These are phyloP conservation scores for Scheffersomyces spartinae DNA, from an alignment of 805 yeast genomes.

Conservation along the genomic window DNA sequence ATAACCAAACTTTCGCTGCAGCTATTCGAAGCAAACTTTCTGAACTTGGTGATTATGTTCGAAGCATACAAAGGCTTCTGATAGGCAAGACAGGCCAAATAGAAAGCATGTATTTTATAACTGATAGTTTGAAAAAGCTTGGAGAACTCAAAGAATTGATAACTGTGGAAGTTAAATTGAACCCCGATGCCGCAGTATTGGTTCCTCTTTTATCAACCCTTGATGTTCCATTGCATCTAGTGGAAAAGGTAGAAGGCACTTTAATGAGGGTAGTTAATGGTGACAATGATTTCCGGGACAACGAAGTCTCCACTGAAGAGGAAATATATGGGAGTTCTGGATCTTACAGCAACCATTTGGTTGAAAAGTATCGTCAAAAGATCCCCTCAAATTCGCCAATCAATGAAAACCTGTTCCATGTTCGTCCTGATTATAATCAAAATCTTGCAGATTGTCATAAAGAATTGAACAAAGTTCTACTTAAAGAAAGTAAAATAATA, in stretches of 20 bases:
- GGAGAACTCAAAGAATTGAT: conserved; percentile 12
- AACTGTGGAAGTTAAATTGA: conserved; percentile 7
- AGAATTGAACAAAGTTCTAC: conserved; percentile 4
- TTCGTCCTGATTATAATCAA: conserved; percentile 4
- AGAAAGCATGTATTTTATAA: conserved; percentile 15
- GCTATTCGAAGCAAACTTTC: conserved; percentile 24
- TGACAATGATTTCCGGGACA: neutral
- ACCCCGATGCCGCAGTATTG: conserved; percentile 13
- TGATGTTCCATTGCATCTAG: conserved; percentile 27
- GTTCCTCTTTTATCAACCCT: conserved; percentile 14
- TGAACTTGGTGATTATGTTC: conserved; percentile 42
- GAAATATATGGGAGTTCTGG: conserved; percentile 6
- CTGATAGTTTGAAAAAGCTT: conserved; percentile 19
- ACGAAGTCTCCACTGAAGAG: conserved; percentile 1
- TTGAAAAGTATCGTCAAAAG: conserved; percentile 13
- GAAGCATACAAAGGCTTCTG: conserved; percentile 44
- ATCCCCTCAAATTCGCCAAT: conserved; percentile 7
- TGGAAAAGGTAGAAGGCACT: conserved; percentile 27
- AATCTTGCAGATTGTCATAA: conserved; percentile 4
- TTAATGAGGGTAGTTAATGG: conserved; percentile 20
- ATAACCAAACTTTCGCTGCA: conserved; percentile 10
- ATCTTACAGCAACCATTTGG: conserved; percentile 8
- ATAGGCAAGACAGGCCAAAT: too few species aligned
- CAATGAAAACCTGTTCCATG: too few species aligned
- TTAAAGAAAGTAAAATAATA: conserved; percentile 1